A percentile compares a stretch with the other conserved stretches of the same genome.
Conservation (phyloP, 2,329 filamentous ascomycete genomes). For the Trichoderma sp. region DNA sequence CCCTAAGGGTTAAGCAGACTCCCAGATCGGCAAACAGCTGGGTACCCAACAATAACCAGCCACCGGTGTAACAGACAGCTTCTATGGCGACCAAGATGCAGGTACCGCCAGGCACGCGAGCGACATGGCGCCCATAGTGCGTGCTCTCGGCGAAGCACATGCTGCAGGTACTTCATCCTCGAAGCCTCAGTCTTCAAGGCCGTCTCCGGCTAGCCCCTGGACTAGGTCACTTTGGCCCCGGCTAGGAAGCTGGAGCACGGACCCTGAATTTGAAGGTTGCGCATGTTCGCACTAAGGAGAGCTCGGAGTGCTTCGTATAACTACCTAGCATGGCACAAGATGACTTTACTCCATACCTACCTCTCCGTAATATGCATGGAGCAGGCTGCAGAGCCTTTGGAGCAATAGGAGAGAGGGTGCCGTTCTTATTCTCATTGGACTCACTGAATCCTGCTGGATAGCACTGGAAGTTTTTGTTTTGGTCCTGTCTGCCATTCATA, state of each 20-base stretch:
- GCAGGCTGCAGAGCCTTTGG: slow-evolving; percentile 6
- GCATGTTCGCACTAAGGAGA: slow-evolving; percentile 17
- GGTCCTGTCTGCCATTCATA: not conserved
- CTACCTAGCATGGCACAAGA: not conserved
- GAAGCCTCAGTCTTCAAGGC: not conserved
- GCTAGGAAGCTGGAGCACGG: slow-evolving; percentile 17
- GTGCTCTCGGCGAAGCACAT: not conserved
- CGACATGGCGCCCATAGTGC: not conserved
- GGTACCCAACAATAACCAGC: not conserved
- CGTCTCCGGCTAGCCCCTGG: slow-evolving; percentile 23
- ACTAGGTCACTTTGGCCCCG: slow-evolving; percentile 15
- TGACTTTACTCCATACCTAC: not conserved
- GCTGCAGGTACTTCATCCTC: not conserved
- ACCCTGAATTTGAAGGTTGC: slow-evolving; percentile 6
- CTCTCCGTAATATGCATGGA: slow-evolving; percentile 3
- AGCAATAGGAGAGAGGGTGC: not conserved
- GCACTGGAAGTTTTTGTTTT: not conserved
- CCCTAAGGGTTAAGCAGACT: not conserved
- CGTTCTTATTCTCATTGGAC: not conserved
- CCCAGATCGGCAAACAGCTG: not conserved
- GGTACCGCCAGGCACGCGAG: slow-evolving; percentile 28
- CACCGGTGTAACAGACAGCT: not conserved
- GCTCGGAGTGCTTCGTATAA: slow-evolving; percentile 19
- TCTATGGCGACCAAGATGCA: slow-evolving; percentile 15
- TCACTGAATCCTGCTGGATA: not conserved